Base-by-base conservation (phyloP, 1,284 basidiomycete genomes). In the Rhodotorula mucilaginosa region DNA sequence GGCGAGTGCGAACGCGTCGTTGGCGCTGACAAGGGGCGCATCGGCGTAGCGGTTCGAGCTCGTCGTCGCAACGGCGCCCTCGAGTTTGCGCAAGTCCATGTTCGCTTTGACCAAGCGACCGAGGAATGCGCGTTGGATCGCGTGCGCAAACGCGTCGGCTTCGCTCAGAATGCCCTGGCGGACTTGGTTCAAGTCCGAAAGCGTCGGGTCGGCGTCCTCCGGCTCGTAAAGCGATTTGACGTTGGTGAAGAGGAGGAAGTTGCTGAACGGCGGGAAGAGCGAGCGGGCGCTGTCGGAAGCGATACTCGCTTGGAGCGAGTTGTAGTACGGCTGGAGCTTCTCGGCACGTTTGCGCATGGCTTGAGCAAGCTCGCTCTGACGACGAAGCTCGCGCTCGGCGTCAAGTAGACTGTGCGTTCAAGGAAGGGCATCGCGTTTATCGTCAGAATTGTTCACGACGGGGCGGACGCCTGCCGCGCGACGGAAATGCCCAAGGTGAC, bases 191-290 rank as follows among this genome's bases (percentile, higher is more conserved):
- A 68, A 58, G 29, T 47, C 64, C 6, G 51, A 21, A 4, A 31
- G 1, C 3, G 60, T 49, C 46, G 54, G 47, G 7, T 58, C 56
- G 13, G 39, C 49, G 34, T 61, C 64, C 15, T 65, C 64, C 10
- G 72, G 46, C 16, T 54, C 48, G 23, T 58, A 71, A 12, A 71
- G 31, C 19, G 44, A 31, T 18, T 47, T 21, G 34, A 71, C 67
- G 19, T 63, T n/a, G 3, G 49, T 31, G 51, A 71, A 52, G 15
- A 39, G 16, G 26, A 64, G 54, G 48, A 66, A 70, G 48, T 70
- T 66, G 46, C 31, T 54, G 56, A 64, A 67, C 18, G 73, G 69
- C 51, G 69, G 69, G 51, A 61, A 74, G 31, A 54, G 63, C n/a
- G 19, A 15, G 19, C 57, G 66, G 5, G 58, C 58, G 16, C 69